Evolutionary conservation across 441 rosid species (phyloP).

Genomic region (Croton laevigatus): DNA sequence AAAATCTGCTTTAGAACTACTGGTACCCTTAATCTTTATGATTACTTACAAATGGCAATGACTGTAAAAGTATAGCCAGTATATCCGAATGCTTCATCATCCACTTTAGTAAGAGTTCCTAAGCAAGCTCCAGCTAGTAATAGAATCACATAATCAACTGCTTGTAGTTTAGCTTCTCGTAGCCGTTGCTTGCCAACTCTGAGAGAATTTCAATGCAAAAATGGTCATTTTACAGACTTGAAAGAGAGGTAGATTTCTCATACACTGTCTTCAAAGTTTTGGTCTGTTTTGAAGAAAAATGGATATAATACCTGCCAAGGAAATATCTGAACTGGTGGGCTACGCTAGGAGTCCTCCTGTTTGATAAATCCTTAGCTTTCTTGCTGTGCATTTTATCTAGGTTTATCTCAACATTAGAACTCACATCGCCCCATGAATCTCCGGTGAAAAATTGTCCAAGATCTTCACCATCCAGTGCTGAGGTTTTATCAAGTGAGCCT

Average conservation of each 20-base stretch:
- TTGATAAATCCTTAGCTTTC: slow-evolving; percentile 57
- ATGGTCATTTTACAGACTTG: slow-evolving; percentile 1
- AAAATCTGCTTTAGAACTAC: too few species aligned
- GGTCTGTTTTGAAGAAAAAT: not conserved
- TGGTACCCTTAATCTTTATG: not conserved
- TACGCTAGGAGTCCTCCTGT: slow-evolving; percentile 65
- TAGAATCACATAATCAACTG: slow-evolving; percentile 74
- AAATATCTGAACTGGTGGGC: slow-evolving; percentile 65
- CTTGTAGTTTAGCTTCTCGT: slow-evolving; percentile 77
- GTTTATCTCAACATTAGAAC: slow-evolving; percentile 45
- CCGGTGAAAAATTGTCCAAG: slow-evolving; percentile 54
- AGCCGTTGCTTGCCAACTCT: slow-evolving; percentile 65
- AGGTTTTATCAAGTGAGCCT: slow-evolving; percentile 29
- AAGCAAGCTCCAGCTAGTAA: slow-evolving; percentile 93
- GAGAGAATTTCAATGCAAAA: slow-evolving; percentile 12
- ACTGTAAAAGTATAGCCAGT: slow-evolving; percentile 77
- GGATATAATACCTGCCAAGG: slow-evolving; percentile 62
- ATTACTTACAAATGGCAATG: slow-evolving; percentile 89
- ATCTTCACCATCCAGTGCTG: slow-evolving; percentile 22
- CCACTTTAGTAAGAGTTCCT: slow-evolving; percentile 69
- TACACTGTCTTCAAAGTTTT: not conserved
- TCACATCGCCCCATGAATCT: slow-evolving; percentile 71
- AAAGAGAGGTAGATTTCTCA: not conserved
- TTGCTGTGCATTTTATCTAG: slow-evolving; percentile 52
- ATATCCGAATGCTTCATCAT: slow-evolving; percentile 75